phyloP scores from a whole-genome alignment of 2,329 filamentous ascomycete species.

The Penicillium italicum region DNA sequence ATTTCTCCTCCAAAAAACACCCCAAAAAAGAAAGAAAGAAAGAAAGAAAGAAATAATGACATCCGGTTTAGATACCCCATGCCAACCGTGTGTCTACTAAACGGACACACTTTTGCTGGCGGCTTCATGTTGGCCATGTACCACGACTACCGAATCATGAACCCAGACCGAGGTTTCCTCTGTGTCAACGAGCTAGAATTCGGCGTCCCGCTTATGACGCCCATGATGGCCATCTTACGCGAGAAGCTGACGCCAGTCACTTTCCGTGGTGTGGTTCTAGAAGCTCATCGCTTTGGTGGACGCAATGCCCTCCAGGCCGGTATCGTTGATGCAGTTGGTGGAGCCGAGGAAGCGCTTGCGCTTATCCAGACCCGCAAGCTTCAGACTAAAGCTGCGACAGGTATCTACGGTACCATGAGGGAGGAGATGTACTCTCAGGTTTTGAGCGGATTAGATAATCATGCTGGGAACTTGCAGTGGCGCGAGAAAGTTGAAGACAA shows the following conservation, averaged over 20 bases:
- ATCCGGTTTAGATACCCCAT: slow-evolving; percentile 59
- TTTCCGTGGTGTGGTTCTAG: slow-evolving; percentile 66
- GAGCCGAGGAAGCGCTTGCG: slow-evolving; percentile 58
- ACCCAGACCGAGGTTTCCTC: slow-evolving; percentile 65
- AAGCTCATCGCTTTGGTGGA: slow-evolving; percentile 65
- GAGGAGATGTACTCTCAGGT: slow-evolving; percentile 70
- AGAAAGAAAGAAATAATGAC: not conserved
- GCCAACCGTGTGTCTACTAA: slow-evolving; percentile 75
- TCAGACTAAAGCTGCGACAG: slow-evolving; percentile 58
- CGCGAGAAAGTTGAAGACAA: slow-evolving; percentile 50
- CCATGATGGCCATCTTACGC: slow-evolving; percentile 72
- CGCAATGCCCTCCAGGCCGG: slow-evolving; percentile 62
- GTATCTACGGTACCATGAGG: slow-evolving; percentile 69
- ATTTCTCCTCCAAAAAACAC: too few species aligned
- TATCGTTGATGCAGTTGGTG: slow-evolving; percentile 66
- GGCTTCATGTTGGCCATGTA: slow-evolving; percentile 79
- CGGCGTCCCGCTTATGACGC: slow-evolving; percentile 67
- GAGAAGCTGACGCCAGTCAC: slow-evolving; percentile 57
- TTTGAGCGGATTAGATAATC: slow-evolving; percentile 55
- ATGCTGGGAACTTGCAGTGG: slow-evolving; percentile 46
- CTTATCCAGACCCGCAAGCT: slow-evolving; percentile 61
- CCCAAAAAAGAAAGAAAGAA: not conserved
- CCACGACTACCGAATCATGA: slow-evolving; percentile 79
- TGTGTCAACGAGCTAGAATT: slow-evolving; percentile 82
- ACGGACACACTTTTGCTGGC: slow-evolving; percentile 77